Base-by-base conservation (phyloP, 345 rosid genomes). In the Citrus unshiu region DNA sequence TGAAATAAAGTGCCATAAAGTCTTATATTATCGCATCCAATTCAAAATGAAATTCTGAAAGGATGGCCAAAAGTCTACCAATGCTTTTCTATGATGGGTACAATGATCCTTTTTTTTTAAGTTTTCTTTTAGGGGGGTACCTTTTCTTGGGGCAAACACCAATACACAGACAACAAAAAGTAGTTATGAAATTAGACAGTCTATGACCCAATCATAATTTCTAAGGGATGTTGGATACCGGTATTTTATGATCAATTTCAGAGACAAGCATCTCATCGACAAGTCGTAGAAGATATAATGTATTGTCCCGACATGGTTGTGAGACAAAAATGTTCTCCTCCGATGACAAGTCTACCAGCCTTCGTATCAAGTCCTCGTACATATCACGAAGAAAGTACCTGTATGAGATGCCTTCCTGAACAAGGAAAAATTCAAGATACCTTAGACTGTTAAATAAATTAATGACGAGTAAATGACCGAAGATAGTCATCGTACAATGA, bases 241-340 rank as follows among this genome's bases (percentile, higher is more conserved):
- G 91, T 77, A 90, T 87, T 72, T 90, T 88, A 79, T 82, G 87
- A 79, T 91, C 98, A 77, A 90, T 83, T 77, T 95, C 95, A 72
- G 93, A 88, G 77, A 92, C 81, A 77, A 95, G 94, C 96, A 92
- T 90, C 91, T 93, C 99, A 83, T 95, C 98, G 32, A 91, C 81
- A 75, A 95, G 86, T 75, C 88, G 85, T 63, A 95, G 87, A 83
- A 95, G 93, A 82, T 84, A 95, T 69, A 95, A 79, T 46, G 88
- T 89, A 85, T 95, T 95, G 87, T 95, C 98, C 25, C 99, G 95
- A 84, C 97, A 95, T 58, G 99, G 99, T 84, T 92, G 99, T 43
- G 68, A 74, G 85, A 91, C 85, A 86, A 95, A 95, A 63, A 93
- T 89, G 81, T 92, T 95, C 78, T 93, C 98, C 86, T 88, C 93